A percentile compares a stretch with the other conserved stretches of the same genome.
These are phyloP conservation scores for Trichoderma asperelloides DNA, from an alignment of 495 filamentous ascomycete species.

Conservation along the genomic window DNA sequence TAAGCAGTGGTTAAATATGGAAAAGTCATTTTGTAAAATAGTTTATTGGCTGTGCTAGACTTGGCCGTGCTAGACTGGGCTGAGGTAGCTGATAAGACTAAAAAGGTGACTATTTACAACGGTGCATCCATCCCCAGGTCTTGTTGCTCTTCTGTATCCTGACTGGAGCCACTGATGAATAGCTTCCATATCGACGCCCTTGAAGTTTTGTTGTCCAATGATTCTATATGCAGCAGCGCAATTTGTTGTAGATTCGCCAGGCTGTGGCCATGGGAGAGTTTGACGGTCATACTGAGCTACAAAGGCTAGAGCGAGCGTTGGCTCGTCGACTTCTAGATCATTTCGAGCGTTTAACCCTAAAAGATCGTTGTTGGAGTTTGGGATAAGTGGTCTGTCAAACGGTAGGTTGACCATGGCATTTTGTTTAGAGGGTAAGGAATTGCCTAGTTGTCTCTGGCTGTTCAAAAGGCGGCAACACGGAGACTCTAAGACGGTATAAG, in stretches of 20 bases:
- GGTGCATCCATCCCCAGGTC: slow-evolving; percentile 7
- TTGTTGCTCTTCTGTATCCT: neutral
- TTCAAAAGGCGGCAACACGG: neutral
- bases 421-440: neutral
- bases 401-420: neutral
- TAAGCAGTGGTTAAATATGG: too few species aligned
- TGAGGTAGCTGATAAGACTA: neutral
- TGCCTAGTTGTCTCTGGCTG: neutral
- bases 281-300: neutral
- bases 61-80: neutral
- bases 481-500: neutral
- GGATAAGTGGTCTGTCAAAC: neutral
- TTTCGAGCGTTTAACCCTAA: neutral
- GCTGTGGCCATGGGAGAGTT: neutral
- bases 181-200: neutral
- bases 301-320: neutral
- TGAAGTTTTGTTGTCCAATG: slow-evolving; percentile 10
- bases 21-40: too few species aligned
- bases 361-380: neutral
- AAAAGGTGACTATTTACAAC: neutral
- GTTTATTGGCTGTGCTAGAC: too few species aligned
- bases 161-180: neutral
- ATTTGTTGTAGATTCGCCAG: slow-evolving; percentile 7
- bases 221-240: slow-evolving; percentile 5
- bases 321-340: neutral